Base-by-base conservation (phyloP, 139 green algal species). In the Eudorina sp. region DNA sequence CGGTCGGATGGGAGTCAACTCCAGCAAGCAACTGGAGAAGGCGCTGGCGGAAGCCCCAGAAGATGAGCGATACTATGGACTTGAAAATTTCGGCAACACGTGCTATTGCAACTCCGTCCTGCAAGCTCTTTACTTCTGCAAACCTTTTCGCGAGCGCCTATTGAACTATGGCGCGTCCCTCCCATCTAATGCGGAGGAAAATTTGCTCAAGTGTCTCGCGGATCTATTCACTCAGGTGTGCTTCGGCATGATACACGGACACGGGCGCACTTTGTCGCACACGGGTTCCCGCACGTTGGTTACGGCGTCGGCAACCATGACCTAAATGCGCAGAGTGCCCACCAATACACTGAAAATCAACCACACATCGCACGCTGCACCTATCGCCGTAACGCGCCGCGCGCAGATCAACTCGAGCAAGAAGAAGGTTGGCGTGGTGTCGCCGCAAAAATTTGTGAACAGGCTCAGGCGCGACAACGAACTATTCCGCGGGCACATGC, bases 31-130 rank as follows among this genome's bases (percentile, higher is more conserved):
- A 72, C 89, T 97, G 19, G 94, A 97, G 73, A 97, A 96, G 84
- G 94, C 90, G 2, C 90, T 98, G 2, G 91, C 92, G 3, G 96
- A 97, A 36, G 89, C 95, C 27, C 92, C 94, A 0, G 96, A 98
- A 62, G 92, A 95, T 40, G 97, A 99, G 92, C 93, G 95, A 55
- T 99, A 97, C 88, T 99, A 98, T 83, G 98, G 98, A 0, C 92
- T 99, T 1, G 98, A 99, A 88, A 99, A 99, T 91, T 99, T 99
- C 89, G 98, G 98, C 40, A 99, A 99, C 92, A 99, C 98, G 3
- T 99, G 98, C 92, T 99, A 99, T 87, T 96, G 91, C 92, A 99
- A 99, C 93, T 96, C 89, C 0, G 98, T 99, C 34, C 92, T 99
- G 34, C 98, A 99, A 90, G 92, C 95, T 4, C 94, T 99, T 14